phyloP scores from a whole-genome alignment of 768 basidiomycete genomes.

The Xanthoconium purpureum region DNA sequence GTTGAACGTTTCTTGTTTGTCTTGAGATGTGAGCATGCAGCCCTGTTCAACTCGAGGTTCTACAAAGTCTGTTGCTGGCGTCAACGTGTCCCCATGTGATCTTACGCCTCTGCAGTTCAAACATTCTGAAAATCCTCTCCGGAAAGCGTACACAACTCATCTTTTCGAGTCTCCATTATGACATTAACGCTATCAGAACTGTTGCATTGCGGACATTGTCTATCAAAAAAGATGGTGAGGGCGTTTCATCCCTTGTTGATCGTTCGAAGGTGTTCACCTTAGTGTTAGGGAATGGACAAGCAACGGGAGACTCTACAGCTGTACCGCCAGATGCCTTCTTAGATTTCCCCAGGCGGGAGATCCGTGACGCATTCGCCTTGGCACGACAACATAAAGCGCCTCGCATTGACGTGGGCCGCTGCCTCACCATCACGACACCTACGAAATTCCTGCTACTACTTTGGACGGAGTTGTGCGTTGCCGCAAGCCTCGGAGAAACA shows the following conservation, averaged over 20 bases:
- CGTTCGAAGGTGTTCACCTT: neutral
- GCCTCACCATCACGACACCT: conserved; percentile 55
- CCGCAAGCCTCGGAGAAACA: conserved; percentile 55
- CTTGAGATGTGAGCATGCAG: conserved; percentile 30
- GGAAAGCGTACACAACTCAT: conserved; percentile 37
- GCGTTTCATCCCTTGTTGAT: neutral
- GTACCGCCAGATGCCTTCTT: conserved; percentile 39
- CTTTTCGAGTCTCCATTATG: conserved; percentile 30
- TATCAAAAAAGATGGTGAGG: conserved; percentile 37
- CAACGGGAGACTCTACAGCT: conserved; percentile 16
- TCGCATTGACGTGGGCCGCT: conserved; percentile 62
- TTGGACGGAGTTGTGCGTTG: conserved; percentile 62
- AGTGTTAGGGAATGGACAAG: conserved; percentile 16
- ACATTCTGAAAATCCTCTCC: conserved; percentile 46
- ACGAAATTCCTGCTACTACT: conserved; percentile 60
- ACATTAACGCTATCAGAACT: conserved; percentile 39
- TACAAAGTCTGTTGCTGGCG: conserved; percentile 65
- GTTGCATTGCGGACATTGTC: conserved; percentile 40
- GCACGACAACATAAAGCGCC: conserved; percentile 64
- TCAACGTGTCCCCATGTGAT: conserved; percentile 64
- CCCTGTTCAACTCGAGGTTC: conserved; percentile 55
- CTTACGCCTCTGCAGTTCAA: conserved; percentile 58
- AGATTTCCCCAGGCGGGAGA: conserved; percentile 53
- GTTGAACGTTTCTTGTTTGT: neutral
- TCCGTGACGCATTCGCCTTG: conserved; percentile 54